phyloP scores from a whole-genome alignment of 495 filamentous ascomycete species.

The Articulospora tetracladia region DNA sequence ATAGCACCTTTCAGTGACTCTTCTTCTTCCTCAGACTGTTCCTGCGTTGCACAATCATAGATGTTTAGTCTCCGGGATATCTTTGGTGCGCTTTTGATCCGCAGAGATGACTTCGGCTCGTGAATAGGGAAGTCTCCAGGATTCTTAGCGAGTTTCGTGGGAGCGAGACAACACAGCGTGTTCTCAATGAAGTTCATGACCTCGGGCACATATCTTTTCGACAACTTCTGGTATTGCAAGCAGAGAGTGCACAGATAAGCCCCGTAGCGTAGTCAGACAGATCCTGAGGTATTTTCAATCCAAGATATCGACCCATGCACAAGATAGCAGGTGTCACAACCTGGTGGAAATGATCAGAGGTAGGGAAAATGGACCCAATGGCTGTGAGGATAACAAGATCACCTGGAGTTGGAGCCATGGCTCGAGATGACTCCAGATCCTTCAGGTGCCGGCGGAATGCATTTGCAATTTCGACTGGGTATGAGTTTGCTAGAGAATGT shows the following conservation, averaged over 20 bases:
- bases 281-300: slow-evolving; percentile 61
- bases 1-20: slow-evolving; percentile 52
- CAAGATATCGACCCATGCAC: slow-evolving; percentile 76
- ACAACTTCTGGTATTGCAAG: slow-evolving; percentile 73
- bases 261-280: slow-evolving; percentile 67
- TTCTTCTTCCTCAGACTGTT: slow-evolving; percentile 30
- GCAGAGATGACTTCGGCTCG: slow-evolving; percentile 49
- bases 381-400: slow-evolving; percentile 82
- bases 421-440: slow-evolving; percentile 54
- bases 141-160: slow-evolving; percentile 37
- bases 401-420: slow-evolving; percentile 59
- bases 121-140: slow-evolving; percentile 61
- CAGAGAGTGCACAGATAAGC: slow-evolving; percentile 74
- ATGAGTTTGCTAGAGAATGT: slow-evolving; percentile 81
- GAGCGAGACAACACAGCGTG: slow-evolving; percentile 65
- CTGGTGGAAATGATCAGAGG: slow-evolving; percentile 94
- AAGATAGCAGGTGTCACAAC: slow-evolving; percentile 87
- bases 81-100: slow-evolving; percentile 36
- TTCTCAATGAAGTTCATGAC: slow-evolving; percentile 76
- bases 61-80: slow-evolving; percentile 39
- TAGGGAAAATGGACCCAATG: slow-evolving; percentile 81
- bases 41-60: slow-evolving; percentile 44
- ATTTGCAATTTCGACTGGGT: slow-evolving; percentile 68
- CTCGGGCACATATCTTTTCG: slow-evolving; percentile 86
- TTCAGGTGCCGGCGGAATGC: slow-evolving; percentile 73